A percentile compares a stretch with the other conserved stretches of the same genome.
Evolutionary conservation across 176 grass and related monocot genomes (phyloP).

Genomic region (Raddia distichophylla): DNA sequence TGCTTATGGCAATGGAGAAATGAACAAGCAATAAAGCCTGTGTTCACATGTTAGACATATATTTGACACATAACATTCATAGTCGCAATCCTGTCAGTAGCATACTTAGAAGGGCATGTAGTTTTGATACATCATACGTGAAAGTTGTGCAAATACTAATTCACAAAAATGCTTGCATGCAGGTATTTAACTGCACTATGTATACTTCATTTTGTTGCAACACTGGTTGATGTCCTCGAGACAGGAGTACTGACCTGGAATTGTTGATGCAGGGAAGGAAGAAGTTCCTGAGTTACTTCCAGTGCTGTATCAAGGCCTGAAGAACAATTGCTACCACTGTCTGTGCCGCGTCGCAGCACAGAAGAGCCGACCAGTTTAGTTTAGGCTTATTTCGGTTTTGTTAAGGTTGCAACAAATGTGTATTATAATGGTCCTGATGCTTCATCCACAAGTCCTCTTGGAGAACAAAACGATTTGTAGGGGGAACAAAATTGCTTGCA

Average conservation of each 20-base stretch:
- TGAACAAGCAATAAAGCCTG: neutral
- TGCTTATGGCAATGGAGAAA: conserved; percentile 6
- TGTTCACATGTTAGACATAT: neutral
- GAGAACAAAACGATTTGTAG: conserved; percentile 29
- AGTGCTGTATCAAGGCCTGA: conserved; percentile 88
- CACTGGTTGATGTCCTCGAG: neutral
- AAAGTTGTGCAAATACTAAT: neutral
- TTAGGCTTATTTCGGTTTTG: conserved; percentile 42
- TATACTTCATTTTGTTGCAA: neutral
- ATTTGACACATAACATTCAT: neutral
- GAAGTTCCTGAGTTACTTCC: conserved; percentile 94
- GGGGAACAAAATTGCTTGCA: conserved; percentile 26
- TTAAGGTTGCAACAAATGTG: conserved; percentile 37
- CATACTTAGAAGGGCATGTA: neutral
- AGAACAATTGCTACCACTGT: conserved; percentile 22
- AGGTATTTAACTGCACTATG: neutral
- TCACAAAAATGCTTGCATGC: neutral
- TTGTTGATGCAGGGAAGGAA: conserved; percentile 69
- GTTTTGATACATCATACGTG: neutral
- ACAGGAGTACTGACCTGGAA: conserved; percentile 32
- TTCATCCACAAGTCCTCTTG: conserved; percentile 10
- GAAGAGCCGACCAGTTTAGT: conserved; percentile 35
- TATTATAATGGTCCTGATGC: conserved; percentile 39
- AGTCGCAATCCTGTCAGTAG: neutral
- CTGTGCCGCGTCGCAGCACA: conserved; percentile 12